Base-by-base conservation (phyloP, 2,329 filamentous ascomycete genomes). In the Fusarium napiforme region DNA sequence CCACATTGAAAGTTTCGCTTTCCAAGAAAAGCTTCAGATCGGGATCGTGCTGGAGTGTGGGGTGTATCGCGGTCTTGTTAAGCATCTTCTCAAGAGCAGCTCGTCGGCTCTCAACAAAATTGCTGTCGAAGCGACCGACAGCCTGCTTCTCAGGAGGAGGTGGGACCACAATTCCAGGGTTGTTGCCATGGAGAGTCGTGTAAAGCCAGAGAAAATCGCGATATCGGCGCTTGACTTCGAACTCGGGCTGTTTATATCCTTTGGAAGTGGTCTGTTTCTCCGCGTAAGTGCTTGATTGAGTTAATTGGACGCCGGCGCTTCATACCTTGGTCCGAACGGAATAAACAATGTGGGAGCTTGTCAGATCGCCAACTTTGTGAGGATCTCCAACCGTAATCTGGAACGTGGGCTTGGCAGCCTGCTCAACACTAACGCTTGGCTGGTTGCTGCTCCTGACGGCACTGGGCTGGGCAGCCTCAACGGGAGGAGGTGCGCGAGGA, bases 191-290 rank as follows among this genome's bases (percentile, higher is more conserved):
- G 69, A 99, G 87, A 36, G 95, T 94, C 76, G 92, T 98, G 83
- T 99, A 99, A 34, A 99, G 90, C 96, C 96, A 99, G 60, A 99
- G 86, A 82, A 99, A 99, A 83, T 99, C 96, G 67, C 95, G 92
- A 83, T 98, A 99, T 79, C 96, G 91, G 77, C 96, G 90, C 79
- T 95, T 97, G 76, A 99, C 96, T 64, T 94, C 92, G 79, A 99
- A 98, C 79, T 97, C 95, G 59, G 93, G 88, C 78, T 96, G 93
- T 80, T 93, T 93, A 83, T 98, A 99, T 58, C 95, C 96, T 85
- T 98, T 98, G 42, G 96, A 98, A 2, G 94, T 93, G 18, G 96
- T 99, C 93, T 97, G 75, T 69, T 56, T 47, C 36, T 60, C 45
- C 8, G 32, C 28, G 49, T 76, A 14, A 71, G 55, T 55, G 36